A percentile compares a stretch with the other conserved stretches of the same genome.
Conservation (phyloP, 2,329 filamentous ascomycete genomes). For the Paecilomyces variotii region DNA sequence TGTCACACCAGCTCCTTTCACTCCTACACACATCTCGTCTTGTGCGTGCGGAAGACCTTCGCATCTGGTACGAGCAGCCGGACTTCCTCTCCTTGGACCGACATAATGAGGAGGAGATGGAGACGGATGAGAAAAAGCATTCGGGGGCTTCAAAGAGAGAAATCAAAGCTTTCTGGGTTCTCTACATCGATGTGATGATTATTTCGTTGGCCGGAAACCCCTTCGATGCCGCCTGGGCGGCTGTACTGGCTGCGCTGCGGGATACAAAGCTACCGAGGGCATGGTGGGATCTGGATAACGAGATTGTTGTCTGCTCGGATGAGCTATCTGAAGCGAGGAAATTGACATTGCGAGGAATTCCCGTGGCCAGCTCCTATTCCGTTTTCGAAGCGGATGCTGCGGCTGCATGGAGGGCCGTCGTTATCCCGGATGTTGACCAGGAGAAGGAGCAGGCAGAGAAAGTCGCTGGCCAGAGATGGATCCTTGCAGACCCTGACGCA, state of each 20-base stretch:
- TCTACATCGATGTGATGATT: slow-evolving; percentile 93
- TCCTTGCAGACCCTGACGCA: slow-evolving; percentile 79
- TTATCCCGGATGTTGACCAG: slow-evolving; percentile 25
- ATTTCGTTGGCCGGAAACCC: slow-evolving; percentile 87
- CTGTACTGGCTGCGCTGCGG: slow-evolving; percentile 69
- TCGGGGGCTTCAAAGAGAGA: slow-evolving; percentile 30
- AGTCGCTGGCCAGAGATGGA: slow-evolving; percentile 47
- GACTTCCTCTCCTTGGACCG: slow-evolving; percentile 24
- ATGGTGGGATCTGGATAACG: slow-evolving; percentile 74
- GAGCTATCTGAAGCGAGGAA: slow-evolving; percentile 45
- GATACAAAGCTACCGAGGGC: slow-evolving; percentile 72
- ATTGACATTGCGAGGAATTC: slow-evolving; percentile 57
- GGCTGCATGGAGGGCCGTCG: slow-evolving; percentile 29
- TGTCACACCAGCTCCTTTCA: slow-evolving; percentile 71
- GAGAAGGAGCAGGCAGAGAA: slow-evolving; percentile 38
- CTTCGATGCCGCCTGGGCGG: slow-evolving; percentile 84
- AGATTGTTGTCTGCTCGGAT: slow-evolving; percentile 68
- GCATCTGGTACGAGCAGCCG: slow-evolving; percentile 59
- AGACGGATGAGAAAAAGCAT: slow-evolving; percentile 34
- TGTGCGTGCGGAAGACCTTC: slow-evolving; percentile 58
- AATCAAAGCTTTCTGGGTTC: slow-evolving; percentile 83
- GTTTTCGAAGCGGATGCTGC: slow-evolving; percentile 60
- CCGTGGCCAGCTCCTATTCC: slow-evolving; percentile 68
- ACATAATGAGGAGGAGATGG: slow-evolving; percentile 37
- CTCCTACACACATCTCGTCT: slow-evolving; percentile 65